A percentile compares a stretch with the other conserved stretches of the same genome.
These are phyloP conservation scores for Geotrichum europaeum DNA, from an alignment of 1,139 yeast genomes.

Conservation along the genomic window DNA sequence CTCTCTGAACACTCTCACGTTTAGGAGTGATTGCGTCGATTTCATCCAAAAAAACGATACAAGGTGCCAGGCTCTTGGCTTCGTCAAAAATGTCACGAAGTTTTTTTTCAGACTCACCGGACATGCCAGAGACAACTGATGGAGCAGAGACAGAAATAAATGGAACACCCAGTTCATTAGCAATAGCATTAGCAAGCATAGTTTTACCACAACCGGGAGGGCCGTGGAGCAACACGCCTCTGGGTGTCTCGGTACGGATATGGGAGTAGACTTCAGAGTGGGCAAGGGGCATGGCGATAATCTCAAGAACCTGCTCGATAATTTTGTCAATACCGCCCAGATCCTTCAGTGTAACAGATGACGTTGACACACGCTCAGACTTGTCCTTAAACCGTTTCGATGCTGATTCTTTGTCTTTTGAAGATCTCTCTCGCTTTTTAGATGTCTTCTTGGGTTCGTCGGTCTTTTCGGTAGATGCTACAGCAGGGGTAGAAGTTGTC, in stretches of 20 bases:
- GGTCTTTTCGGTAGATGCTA: conserved; percentile 20
- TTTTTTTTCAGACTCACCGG: conserved; percentile 97
- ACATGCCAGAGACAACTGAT: conserved; percentile 97
- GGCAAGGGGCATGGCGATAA: conserved; percentile 82
- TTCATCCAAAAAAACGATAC: conserved; percentile 87
- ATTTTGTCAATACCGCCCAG: conserved; percentile 88
- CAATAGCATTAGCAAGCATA: conserved; percentile 89
- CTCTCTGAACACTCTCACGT: conserved; percentile 96
- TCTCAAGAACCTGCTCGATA: conserved; percentile 77
- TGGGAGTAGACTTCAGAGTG: conserved; percentile 87
- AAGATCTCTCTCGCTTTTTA: conserved; percentile 31
- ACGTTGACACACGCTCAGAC: conserved; percentile 25
- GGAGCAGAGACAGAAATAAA: conserved; percentile 91
- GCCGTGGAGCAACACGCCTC: conserved; percentile 91
- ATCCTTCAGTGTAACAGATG: conserved; percentile 51
- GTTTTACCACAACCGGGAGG: conserved; percentile 99
- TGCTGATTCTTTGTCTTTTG: conserved; percentile 33
- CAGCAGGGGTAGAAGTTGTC: conserved; percentile 10
- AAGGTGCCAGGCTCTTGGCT: conserved; percentile 85
- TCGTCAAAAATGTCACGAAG: conserved; percentile 89
- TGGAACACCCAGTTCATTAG: conserved; percentile 91
- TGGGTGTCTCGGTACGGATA: conserved; percentile 94
- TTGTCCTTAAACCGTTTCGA: conserved; percentile 33
- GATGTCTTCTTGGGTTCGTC: conserved; percentile 31
- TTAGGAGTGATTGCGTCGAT: conserved; percentile 98